Conservation (phyloP, 805 yeast genomes). For the Sugiyamaella valdiviana region DNA sequence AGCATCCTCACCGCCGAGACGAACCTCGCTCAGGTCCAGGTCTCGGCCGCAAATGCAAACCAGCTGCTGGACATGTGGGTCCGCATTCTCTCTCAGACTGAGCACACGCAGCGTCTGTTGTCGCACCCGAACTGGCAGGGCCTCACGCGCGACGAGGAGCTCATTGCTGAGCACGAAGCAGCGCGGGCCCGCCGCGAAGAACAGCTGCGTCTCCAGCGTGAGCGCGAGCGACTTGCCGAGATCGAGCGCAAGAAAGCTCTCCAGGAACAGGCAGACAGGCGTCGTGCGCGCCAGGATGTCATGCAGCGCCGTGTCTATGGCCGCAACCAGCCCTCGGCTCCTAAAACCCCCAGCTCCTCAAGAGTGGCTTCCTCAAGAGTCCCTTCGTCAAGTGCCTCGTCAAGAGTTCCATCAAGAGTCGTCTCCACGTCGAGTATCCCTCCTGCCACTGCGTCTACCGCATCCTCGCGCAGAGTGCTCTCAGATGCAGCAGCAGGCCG, state of each 20-base stretch:
- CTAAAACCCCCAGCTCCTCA: not conserved
- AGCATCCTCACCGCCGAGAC: constrained; percentile 14
- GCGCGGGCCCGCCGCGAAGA: constrained; percentile 15
- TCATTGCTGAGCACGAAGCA: constrained; percentile 18
- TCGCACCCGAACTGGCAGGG: constrained; percentile 28
- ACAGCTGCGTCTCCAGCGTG: constrained; percentile 13
- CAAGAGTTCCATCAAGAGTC: too few species aligned
- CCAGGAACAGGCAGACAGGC: constrained; percentile 13
- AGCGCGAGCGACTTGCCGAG: constrained; percentile 9
- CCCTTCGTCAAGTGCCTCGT: not conserved
- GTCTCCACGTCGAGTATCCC: too few species aligned
- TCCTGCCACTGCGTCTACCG: not conserved
- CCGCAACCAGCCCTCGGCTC: constrained; percentile 3
- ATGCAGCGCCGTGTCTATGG: constrained; percentile 19
- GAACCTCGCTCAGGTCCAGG: constrained; percentile 16
- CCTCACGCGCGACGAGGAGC: constrained; percentile 23
- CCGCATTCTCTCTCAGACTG: constrained; percentile 28
- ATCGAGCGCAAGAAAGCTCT: constrained; percentile 4
- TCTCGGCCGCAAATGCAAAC: constrained; percentile 25
- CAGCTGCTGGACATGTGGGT: constrained; percentile 28
- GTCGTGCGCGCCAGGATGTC: constrained; percentile 11
- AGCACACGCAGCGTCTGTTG: constrained; percentile 27
- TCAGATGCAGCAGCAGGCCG: not conserved
- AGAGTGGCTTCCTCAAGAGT: not conserved
- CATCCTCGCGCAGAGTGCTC: not conserved